Evolutionary conservation across 2,329 filamentous ascomycete genomes (phyloP).

Genomic region (Paracoccidioides brasiliensis): DNA sequence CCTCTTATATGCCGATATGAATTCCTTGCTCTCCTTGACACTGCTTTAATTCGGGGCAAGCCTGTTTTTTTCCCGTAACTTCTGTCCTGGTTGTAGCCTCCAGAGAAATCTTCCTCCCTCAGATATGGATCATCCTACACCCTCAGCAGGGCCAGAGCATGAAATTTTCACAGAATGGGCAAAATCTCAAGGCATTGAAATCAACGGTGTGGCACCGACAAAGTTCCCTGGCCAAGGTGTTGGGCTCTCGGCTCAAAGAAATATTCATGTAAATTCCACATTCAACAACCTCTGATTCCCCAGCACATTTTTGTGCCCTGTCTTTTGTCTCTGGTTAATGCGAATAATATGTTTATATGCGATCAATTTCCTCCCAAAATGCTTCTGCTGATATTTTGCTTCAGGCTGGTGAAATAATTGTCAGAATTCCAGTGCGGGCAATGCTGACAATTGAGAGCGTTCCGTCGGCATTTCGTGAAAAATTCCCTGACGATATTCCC

Average conservation of each 20-base stretch:
- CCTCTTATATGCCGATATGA: background rate
- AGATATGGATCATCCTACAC: slow-evolving; percentile 1
- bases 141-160: slow-evolving; percentile 23
- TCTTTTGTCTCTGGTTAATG: background rate
- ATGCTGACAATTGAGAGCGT: slow-evolving; percentile 54
- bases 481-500: slow-evolving; percentile 42
- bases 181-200: slow-evolving; percentile 46
- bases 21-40: background rate
- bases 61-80: background rate
- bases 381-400: slow-evolving; percentile 4
- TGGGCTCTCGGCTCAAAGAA: slow-evolving; percentile 58
- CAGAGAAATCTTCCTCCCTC: background rate
- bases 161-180: slow-evolving; percentile 57
- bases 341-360: background rate
- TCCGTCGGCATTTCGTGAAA: slow-evolving; percentile 39
- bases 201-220: slow-evolving; percentile 54
- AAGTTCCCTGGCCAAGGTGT: slow-evolving; percentile 60
- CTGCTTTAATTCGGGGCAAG: background rate
- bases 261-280: slow-evolving; percentile 44
- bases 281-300: background rate
- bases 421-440: slow-evolving; percentile 50
- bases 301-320: background rate
- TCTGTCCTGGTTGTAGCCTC: background rate
- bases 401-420: slow-evolving; percentile 47
- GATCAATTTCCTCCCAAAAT: background rate